Conservation (phyloP, 1,284 basidiomycete genomes). For the Ceratobasidium sp. region DNA sequence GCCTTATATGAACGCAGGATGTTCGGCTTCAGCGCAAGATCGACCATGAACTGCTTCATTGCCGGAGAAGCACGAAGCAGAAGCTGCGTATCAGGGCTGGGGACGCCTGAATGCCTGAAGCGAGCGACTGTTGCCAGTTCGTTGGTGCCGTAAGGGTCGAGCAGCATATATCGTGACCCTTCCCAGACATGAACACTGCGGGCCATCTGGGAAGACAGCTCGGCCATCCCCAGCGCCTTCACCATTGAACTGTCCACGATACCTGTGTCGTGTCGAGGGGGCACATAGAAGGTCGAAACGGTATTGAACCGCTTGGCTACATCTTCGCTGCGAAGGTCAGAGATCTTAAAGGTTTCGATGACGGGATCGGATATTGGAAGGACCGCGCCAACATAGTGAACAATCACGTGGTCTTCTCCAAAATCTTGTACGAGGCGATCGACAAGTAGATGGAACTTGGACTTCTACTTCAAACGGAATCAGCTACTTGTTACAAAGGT, state of each 20-base stretch:
- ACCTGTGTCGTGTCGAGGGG: not conserved
- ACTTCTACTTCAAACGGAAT: slow-evolving; percentile 12
- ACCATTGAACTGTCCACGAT: not conserved
- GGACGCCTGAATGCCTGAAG: not conserved
- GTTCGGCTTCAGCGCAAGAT: not conserved
- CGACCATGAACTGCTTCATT: not conserved
- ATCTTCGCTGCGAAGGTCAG: not conserved
- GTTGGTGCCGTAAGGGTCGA: not conserved
- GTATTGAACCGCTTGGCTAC: not conserved
- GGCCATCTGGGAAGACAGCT: not conserved
- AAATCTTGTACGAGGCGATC: not conserved
- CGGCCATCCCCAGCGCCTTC: too few relatives aligned
- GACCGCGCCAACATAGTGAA: not conserved
- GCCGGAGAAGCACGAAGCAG: not conserved
- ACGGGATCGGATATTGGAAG: not conserved
- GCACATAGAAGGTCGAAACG: not conserved
- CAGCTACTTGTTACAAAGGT: too few relatives aligned
- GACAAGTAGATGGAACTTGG: slow-evolving; percentile 24
- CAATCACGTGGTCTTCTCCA: not conserved
- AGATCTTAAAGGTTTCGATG: not conserved
- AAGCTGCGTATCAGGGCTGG: not conserved
- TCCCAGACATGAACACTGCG: not conserved
- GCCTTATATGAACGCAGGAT: not conserved
- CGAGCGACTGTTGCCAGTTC: not conserved
- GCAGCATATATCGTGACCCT: not conserved